Evolutionary conservation across 164 flowering plant genomes (phyloP), one percentile per base, ranked within the genome.

Genomic region (Aristolochia californica): DNA sequence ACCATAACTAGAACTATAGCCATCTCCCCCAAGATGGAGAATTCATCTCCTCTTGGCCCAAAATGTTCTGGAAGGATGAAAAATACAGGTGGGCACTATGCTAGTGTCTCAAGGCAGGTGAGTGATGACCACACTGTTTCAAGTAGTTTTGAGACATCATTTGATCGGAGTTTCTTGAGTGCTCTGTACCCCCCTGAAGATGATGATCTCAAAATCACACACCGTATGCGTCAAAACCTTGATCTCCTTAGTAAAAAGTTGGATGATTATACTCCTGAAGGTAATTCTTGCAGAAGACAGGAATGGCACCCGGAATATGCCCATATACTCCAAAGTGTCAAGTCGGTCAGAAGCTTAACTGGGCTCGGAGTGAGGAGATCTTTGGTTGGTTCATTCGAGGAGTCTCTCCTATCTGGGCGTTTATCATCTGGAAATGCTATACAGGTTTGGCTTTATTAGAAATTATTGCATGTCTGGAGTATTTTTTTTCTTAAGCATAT

Each of bases 341-440:
- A 71, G 60, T 59, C 71, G 3, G 48, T 68, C 38, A 81, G 83
- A 65, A 78, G 73, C 61, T 68, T 78, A 60, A 77, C 82, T 74
- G 82, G 75, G 50, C 79, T 66, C 25, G 68, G 84, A 24, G 79
- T 82, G 34, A 70, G 88, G 65, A 83, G 96, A 68, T 86, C 98
- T 15, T 78, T 91, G 80, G 90, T 91, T 69, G 98, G 98, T 69
- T 91, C 98, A 12, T 91, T 91, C 72, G 98, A 91, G 75, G 98
- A 91, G 65, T 91, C 95, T 55, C 70, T 91, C 12, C 68, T 91
- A 67, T 88, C 98, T 59, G 98, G 98, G 59, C 81, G 90, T 16
- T 75, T 84, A 25, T 65, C 79, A 30, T 79, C 75, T 58, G 80
- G 85, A 60, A 83, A 73, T 58, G 61, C 48, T 55, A 62, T 70